Evolutionary conservation across 2,329 filamentous ascomycete species (phyloP).

Genomic region (Alternaria triticimaculans): DNA sequence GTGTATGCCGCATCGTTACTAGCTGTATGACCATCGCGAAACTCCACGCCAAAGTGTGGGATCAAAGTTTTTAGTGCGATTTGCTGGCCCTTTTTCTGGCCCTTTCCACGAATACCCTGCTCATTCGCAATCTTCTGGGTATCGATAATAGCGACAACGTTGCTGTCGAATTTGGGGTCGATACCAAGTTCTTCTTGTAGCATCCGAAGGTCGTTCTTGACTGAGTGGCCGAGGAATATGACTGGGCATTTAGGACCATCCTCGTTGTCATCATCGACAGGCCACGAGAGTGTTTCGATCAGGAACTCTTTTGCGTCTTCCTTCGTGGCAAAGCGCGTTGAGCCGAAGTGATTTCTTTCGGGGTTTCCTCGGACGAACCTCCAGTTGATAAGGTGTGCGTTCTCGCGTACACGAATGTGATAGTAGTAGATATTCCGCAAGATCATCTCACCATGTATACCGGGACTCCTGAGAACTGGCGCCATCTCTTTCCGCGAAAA

Average conservation of each 20-base stretch:
- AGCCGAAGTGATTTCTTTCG: conserved; percentile 10
- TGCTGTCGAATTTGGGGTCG: background rate
- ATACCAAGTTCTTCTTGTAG: background rate
- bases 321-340: conserved; percentile 5
- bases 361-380: conserved; percentile 3
- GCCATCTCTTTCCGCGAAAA: background rate
- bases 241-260: background rate
- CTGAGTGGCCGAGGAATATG: conserved; percentile 3
- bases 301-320: background rate
- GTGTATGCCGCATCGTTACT: background rate
- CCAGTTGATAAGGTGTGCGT: background rate
- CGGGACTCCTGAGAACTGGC: background rate
- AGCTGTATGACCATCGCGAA: background rate
- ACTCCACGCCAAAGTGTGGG: background rate
- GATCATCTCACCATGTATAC: background rate
- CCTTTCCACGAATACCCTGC: background rate
- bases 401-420: background rate
- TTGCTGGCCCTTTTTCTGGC: background rate
- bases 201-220: conserved; percentile 3
- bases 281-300: background rate
- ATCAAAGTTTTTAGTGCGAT: background rate
- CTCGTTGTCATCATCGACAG: background rate
- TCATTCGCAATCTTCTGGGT: background rate
- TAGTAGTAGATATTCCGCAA: background rate
- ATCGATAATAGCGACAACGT: background rate